A percentile compares a stretch with the other conserved stretches of the same genome.
Conservation (phyloP, 108 stramenopile genomes). For the Stephanodiscus minutulus region DNA sequence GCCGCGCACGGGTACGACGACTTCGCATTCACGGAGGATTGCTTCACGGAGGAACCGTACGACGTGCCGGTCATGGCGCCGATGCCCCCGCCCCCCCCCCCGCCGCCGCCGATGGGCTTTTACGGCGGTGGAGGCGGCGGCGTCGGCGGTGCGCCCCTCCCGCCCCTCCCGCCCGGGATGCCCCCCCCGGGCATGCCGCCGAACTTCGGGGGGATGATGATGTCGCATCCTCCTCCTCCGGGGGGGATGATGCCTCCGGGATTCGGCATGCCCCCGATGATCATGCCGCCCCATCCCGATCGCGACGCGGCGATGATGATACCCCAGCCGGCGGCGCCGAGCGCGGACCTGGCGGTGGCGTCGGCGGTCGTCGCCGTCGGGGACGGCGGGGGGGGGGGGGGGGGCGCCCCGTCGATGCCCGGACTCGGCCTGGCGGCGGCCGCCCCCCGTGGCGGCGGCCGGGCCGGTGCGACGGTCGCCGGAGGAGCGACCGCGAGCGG, state of each 20-base stretch:
- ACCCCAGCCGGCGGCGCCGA: slow-evolving; percentile 69
- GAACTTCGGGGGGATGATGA: slow-evolving; percentile 27
- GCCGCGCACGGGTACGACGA: slow-evolving; percentile 88
- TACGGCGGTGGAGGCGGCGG: neutral
- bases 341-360: slow-evolving; percentile 60
- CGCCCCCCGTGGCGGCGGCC: too few relatives aligned
- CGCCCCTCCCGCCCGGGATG: slow-evolving; percentile 27
- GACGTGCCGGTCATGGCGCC: slow-evolving; percentile 57
- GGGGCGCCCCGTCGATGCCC: too few relatives aligned
- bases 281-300: slow-evolving; percentile 40
- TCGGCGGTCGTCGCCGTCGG: slow-evolving; percentile 41
- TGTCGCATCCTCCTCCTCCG: slow-evolving; percentile 28
- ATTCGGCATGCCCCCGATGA: too few relatives aligned
- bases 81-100: slow-evolving; percentile 62
- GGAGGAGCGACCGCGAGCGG: too few relatives aligned
- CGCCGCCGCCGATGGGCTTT: slow-evolving; percentile 33
- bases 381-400: too few relatives aligned
- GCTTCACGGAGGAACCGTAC: slow-evolving; percentile 68
- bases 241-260: too few relatives aligned
- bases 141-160: neutral
- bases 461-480: too few relatives aligned
- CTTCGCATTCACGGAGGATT: slow-evolving; percentile 80
- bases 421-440: too few relatives aligned
- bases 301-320: slow-evolving; percentile 53
- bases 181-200: slow-evolving; percentile 51